phyloP scores from a whole-genome alignment of 1,284 basidiomycete genomes.

The Abortiporus biennis region DNA sequence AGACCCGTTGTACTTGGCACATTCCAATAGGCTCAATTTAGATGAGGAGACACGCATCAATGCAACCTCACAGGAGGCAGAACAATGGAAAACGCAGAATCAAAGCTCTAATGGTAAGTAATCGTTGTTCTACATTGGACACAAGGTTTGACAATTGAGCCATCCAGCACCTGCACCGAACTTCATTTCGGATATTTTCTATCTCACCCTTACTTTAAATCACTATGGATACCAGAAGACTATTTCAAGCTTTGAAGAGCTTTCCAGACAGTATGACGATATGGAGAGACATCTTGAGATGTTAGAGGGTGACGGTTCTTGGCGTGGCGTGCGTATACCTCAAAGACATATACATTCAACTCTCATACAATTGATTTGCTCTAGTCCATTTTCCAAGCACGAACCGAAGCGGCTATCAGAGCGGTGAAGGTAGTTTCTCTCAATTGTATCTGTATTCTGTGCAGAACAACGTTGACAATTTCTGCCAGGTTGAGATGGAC shows the following conservation, averaged over 20 bases:
- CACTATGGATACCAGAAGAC: conserved; percentile 85
- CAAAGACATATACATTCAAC: too few relatives aligned
- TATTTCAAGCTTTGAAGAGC: conserved; percentile 66
- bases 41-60: conserved; percentile 89
- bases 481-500: conserved; percentile 56
- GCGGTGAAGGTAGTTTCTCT: conserved; percentile 53
- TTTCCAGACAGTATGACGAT: conserved; percentile 72
- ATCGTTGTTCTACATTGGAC: background rate
- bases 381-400: conserved; percentile 63
- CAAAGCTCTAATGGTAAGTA: conserved; percentile 35
- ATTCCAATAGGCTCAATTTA: conserved; percentile 67
- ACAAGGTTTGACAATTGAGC: conserved; percentile 2
- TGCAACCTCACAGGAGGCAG: conserved; percentile 80
- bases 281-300: conserved; percentile 74
- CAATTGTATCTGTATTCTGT: background rate
- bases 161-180: conserved; percentile 59
- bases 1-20: conserved; percentile 77
- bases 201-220: conserved; percentile 77
- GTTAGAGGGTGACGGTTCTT: conserved; percentile 70
- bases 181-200: conserved; percentile 97
- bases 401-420: conserved; percentile 63
- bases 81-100: conserved; percentile 60
- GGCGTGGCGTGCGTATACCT: conserved; percentile 63
- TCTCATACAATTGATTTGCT: conserved; percentile 4
- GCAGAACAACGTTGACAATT: conserved; percentile 2